These are phyloP conservation scores for Fusarium foetens DNA, from an alignment of 2,329 filamentous ascomycete genomes.

Conservation along the genomic window DNA sequence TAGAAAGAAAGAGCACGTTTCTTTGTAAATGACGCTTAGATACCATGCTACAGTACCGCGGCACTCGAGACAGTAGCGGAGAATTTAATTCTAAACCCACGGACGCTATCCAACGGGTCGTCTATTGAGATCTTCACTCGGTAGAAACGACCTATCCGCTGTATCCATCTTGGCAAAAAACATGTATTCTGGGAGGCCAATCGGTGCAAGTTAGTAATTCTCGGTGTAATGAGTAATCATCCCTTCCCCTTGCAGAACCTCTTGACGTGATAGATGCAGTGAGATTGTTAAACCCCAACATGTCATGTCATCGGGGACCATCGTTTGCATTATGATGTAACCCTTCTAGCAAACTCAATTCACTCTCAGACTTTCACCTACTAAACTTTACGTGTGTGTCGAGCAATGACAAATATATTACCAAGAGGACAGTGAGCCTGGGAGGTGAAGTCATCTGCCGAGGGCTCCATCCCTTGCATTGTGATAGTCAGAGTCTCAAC, in stretches of 20 bases:
- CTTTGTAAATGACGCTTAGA: background rate
- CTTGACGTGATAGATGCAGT: background rate
- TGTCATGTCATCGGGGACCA: background rate
- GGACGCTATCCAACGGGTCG: slow-evolving; percentile 16
- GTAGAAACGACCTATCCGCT: slow-evolving; percentile 8
- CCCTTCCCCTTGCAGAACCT: slow-evolving; percentile 1
- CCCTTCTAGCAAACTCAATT: background rate
- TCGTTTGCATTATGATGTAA: background rate
- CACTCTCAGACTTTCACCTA: background rate
- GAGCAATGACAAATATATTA: background rate
- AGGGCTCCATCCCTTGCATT: slow-evolving; percentile 23
- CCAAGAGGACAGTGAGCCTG: background rate
- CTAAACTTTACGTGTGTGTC: too few relatives aligned
- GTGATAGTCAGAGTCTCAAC: slow-evolving; percentile 17
- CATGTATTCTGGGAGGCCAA: background rate
- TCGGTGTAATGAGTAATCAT: background rate
- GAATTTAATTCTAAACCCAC: slow-evolving; percentile 20
- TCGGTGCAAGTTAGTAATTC: background rate
- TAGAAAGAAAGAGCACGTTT: background rate
- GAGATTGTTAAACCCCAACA: background rate
- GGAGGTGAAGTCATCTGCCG: background rate
- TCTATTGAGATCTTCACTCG: slow-evolving; percentile 41
- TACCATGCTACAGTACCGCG: background rate
- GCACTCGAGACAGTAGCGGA: slow-evolving; percentile 4
- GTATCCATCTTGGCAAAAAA: slow-evolving; percentile 10